phyloP scores from a whole-genome alignment of 257 asterid genomes.

The Catharanthus roseus region DNA sequence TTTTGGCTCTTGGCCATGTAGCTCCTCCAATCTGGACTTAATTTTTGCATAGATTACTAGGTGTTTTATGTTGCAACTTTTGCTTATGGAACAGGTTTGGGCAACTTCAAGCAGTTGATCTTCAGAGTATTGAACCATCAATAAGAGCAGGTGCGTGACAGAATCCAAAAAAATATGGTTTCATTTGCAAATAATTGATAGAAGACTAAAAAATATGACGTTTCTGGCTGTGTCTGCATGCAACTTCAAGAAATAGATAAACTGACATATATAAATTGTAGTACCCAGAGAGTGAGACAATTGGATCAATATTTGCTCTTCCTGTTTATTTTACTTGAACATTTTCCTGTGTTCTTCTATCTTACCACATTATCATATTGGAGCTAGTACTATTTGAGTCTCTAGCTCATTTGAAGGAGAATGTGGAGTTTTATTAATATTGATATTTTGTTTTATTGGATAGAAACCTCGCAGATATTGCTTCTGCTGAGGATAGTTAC shows the following conservation, averaged over 20 bases:
- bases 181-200: background rate
- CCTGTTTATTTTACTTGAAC: background rate
- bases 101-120: conserved; percentile 89
- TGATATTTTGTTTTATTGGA: background rate
- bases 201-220: background rate
- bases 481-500: background rate
- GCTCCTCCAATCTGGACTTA: background rate
- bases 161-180: background rate
- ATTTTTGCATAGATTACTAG: background rate
- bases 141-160: conserved; percentile 65
- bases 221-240: background rate
- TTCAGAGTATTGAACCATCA: conserved; percentile 78
- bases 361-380: background rate
- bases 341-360: background rate
- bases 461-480: background rate
- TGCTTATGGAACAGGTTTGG: conserved; percentile 45
- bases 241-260: background rate
- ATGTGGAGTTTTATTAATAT: background rate
- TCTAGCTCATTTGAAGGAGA: background rate
- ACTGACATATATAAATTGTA: background rate
- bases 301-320: background rate
- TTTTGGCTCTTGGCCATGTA: background rate
- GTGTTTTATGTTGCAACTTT: background rate
- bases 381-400: background rate
- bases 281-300: background rate